phyloP scores from a whole-genome alignment of 441 rosid species.

The Hura crepitans region DNA sequence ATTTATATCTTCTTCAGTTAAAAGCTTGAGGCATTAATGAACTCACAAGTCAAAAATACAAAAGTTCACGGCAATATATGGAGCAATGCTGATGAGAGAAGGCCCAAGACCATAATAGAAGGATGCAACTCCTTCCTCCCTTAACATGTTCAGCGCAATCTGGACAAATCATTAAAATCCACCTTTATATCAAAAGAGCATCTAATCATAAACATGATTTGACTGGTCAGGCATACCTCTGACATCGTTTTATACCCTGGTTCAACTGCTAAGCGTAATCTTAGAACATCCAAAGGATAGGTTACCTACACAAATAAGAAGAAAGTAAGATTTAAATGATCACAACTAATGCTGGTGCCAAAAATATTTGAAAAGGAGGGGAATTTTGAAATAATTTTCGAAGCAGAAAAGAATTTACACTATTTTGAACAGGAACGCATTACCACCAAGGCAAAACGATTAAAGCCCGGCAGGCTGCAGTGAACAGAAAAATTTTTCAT shows the following conservation, averaged over 20 bases:
- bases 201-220: conserved; percentile 18
- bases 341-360: not conserved
- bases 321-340: not conserved
- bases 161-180: conserved; percentile 28
- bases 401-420: not conserved
- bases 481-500: conserved; percentile 11
- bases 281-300: conserved; percentile 91
- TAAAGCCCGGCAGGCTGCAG: conserved; percentile 11
- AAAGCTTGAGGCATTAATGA: conserved; percentile 14
- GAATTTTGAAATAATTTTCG: not conserved
- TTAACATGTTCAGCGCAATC: conserved; percentile 88
- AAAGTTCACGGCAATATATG: conserved; percentile 94
- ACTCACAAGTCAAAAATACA: conserved; percentile 96
- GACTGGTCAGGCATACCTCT: conserved; percentile 49
- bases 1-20: conserved; percentile 7
- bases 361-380: not conserved
- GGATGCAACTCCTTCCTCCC: conserved; percentile 89
- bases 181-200: conserved; percentile 13
- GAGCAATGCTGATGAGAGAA: conserved; percentile 91
- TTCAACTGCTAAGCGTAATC: conserved; percentile 93
- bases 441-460: not conserved
- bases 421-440: not conserved
- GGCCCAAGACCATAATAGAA: conserved; percentile 95
- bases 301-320: conserved; percentile 50
- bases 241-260: conserved; percentile 85